phyloP scores from a whole-genome alignment of 2,329 filamentous ascomycete genomes.

The Calonectria montana region DNA sequence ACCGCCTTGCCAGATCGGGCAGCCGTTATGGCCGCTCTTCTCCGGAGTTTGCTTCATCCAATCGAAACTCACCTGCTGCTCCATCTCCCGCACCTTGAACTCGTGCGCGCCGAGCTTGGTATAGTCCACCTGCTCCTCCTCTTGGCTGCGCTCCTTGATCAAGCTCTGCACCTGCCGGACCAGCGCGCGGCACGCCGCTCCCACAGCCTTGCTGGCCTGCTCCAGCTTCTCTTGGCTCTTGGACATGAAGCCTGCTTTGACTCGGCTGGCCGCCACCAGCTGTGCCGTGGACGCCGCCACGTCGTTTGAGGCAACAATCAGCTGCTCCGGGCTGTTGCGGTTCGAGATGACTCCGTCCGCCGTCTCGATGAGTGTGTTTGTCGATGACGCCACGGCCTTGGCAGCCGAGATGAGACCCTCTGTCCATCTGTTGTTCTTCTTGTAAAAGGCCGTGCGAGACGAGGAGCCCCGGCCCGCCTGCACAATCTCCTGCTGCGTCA shows the following conservation, averaged over 20 bases:
- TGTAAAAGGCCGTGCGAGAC: constrained; percentile 95
- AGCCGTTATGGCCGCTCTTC: constrained; percentile 33
- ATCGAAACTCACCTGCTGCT: constrained; percentile 83
- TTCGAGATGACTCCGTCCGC: constrained; percentile 94
- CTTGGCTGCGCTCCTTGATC: constrained; percentile 86
- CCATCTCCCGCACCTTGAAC: constrained; percentile 99
- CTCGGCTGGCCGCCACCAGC: constrained; percentile 92
- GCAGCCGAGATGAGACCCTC: constrained; percentile 97
- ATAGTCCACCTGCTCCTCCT: constrained; percentile 90
- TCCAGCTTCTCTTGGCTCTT: constrained; percentile 95
- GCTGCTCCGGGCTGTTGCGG: constrained; percentile 93
- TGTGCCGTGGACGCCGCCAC: constrained; percentile 97
- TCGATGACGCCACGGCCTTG: constrained; percentile 93
- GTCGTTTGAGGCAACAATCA: constrained; percentile 97
- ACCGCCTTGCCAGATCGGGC: constrained; percentile 28
- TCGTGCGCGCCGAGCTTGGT: constrained; percentile 89
- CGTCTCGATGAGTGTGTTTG: constrained; percentile 97
- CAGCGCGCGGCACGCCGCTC: constrained; percentile 84
- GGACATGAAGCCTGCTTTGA: constrained; percentile 98
- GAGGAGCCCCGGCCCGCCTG: constrained; percentile 89
- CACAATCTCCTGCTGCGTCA: constrained; percentile 95
- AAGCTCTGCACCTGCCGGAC: constrained; percentile 95
- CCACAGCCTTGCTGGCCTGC: constrained; percentile 91
- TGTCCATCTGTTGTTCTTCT: constrained; percentile 99
- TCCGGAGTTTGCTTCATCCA: constrained; percentile 18